phyloP scores from a whole-genome alignment of 2,329 filamentous ascomycete species.

The Elsinoe perseae region DNA sequence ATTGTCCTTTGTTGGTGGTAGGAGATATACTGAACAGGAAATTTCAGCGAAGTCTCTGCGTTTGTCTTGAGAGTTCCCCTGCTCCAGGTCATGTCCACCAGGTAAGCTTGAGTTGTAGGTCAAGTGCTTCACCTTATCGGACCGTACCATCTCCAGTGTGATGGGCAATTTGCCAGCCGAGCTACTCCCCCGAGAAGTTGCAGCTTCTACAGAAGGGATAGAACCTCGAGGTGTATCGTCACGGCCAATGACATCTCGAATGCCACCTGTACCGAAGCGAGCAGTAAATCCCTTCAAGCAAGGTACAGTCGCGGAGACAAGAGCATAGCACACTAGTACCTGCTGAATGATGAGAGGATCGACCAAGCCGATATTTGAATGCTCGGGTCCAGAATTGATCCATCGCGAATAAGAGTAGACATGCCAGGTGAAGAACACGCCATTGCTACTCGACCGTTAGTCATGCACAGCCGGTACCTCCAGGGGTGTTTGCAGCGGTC shows the following conservation, averaged over 20 bases:
- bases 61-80: background rate
- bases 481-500: background rate
- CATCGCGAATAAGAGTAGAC: constrained; percentile 21
- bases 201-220: background rate
- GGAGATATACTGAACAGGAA: background rate
- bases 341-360: constrained; percentile 22
- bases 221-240: background rate
- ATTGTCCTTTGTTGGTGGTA: background rate
- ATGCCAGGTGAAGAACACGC: constrained; percentile 8
- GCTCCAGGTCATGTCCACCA: background rate
- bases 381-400: constrained; percentile 16
- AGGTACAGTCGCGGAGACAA: constrained; percentile 24
- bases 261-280: constrained; percentile 19
- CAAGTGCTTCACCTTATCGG: background rate
- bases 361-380: constrained; percentile 21
- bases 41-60: background rate
- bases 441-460: constrained; percentile 4
- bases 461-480: background rate
- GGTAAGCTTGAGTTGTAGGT: background rate
- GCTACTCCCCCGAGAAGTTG: background rate
- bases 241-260: constrained; percentile 7
- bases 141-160: background rate
- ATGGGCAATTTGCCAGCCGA: background rate
- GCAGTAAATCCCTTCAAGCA: constrained; percentile 23
- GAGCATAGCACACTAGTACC: constrained; percentile 22